Conservation (phyloP, 1,284 basidiomycete genomes). For the Leccinum subrobustum region DNA sequence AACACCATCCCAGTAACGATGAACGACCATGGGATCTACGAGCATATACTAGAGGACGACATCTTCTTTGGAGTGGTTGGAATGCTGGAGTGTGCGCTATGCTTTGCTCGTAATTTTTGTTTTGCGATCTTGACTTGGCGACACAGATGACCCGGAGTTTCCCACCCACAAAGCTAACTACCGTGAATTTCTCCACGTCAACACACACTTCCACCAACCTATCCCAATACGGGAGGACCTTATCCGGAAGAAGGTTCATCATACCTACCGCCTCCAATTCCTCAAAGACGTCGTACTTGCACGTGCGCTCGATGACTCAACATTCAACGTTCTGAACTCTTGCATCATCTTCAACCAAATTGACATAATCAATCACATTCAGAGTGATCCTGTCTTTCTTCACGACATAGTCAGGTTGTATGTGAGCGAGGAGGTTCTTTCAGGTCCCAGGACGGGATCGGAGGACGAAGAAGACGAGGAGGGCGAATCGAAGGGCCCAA, state of each 20-base stretch:
- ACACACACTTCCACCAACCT: slow-evolving; percentile 84
- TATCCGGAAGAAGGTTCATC: slow-evolving; percentile 89
- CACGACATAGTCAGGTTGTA: slow-evolving; percentile 79
- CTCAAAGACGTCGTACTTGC: slow-evolving; percentile 98
- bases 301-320: slow-evolving; percentile 91
- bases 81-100: slow-evolving; percentile 90
- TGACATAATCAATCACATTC: slow-evolving; percentile 92
- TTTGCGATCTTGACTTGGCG: slow-evolving; percentile 10
- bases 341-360: slow-evolving; percentile 99
- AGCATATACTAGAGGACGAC: slow-evolving; percentile 93
- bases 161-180: slow-evolving; percentile 95
- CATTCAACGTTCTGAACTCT: slow-evolving; percentile 95
- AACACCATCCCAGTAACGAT: slow-evolving; percentile 71
- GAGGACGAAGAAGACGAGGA: slow-evolving; percentile 32
- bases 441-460: slow-evolving; percentile 32
- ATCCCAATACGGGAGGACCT: slow-evolving; percentile 73
- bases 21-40: slow-evolving; percentile 94
- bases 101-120: slow-evolving; percentile 10
- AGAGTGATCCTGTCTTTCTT: slow-evolving; percentile 76
- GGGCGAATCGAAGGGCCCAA: slow-evolving; percentile 23
- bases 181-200: slow-evolving; percentile 85
- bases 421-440: slow-evolving; percentile 62
- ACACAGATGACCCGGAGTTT: slow-evolving; percentile 92
- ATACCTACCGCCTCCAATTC: slow-evolving; percentile 95
- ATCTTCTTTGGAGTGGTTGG: slow-evolving; percentile 91